These are phyloP conservation scores for Erythrobasidium yunnanense DNA, from an alignment of 768 basidiomycete genomes.

Conservation along the genomic window DNA sequence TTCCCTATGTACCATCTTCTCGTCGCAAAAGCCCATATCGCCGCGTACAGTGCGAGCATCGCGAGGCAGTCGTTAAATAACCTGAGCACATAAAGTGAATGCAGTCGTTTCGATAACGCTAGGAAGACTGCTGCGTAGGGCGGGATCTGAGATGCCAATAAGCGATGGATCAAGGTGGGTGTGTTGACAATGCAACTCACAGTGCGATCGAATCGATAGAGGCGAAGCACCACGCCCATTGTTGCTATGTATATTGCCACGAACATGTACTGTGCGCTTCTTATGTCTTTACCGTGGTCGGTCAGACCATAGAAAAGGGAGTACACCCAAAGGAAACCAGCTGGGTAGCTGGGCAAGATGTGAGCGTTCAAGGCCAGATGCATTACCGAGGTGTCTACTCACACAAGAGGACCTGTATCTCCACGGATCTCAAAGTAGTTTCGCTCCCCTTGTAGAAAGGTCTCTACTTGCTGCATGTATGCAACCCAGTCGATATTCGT, in stretches of 20 bases:
- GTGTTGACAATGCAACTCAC: too few species aligned
- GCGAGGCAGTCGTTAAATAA: slow-evolving; percentile 84
- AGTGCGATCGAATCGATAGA: slow-evolving; percentile 52
- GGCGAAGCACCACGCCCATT: slow-evolving; percentile 54
- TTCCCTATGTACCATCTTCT: slow-evolving; percentile 55
- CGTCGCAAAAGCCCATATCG: slow-evolving; percentile 53
- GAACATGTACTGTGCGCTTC: slow-evolving; percentile 66
- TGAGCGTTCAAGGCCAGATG: too few species aligned
- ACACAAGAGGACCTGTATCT: slow-evolving; percentile 90
- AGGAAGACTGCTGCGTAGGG: slow-evolving; percentile 47
- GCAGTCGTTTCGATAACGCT: slow-evolving; percentile 79
- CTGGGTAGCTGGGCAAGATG: slow-evolving; percentile 63
- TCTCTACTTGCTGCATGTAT: slow-evolving; percentile 76
- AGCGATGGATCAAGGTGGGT: too few species aligned
- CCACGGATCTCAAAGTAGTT: slow-evolving; percentile 73
- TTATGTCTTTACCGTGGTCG: slow-evolving; percentile 49
- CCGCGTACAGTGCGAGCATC: slow-evolving; percentile 49
- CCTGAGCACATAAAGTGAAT: slow-evolving; percentile 81
- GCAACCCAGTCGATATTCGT: slow-evolving; percentile 98
- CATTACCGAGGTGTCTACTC: slow-evolving; percentile 42
- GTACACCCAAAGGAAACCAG: slow-evolving; percentile 80
- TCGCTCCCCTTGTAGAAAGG: slow-evolving; percentile 68
- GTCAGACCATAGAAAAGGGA: slow-evolving; percentile 57
- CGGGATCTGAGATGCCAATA: slow-evolving; percentile 32
- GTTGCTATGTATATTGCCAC: slow-evolving; percentile 60